Conservation (phyloP, 768 basidiomycete genomes). For the Auricularia sp. region DNA sequence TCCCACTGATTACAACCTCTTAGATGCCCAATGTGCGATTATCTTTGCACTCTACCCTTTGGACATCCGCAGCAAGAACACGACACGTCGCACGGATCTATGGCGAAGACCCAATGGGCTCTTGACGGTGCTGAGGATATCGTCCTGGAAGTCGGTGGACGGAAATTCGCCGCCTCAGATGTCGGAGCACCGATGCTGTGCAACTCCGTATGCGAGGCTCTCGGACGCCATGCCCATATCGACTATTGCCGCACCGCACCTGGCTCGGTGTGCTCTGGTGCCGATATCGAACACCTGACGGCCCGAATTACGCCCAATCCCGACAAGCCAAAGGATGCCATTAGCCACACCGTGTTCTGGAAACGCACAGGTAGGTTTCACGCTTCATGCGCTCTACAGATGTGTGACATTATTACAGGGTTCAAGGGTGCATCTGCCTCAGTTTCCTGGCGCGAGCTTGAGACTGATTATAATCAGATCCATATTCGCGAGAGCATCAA, state of each 20-base stretch:
- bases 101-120: conserved; percentile 48
- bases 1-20: neutral
- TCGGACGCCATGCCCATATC: conserved; percentile 49
- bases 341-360: conserved; percentile 49
- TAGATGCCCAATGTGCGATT: conserved; percentile 47
- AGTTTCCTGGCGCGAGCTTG: neutral
- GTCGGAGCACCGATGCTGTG: conserved; percentile 58
- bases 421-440: conserved; percentile 34
- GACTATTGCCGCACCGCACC: conserved; percentile 41
- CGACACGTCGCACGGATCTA: conserved; percentile 54
- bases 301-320: conserved; percentile 37
- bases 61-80: conserved; percentile 52
- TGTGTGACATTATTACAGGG: conserved; percentile 20
- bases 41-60: conserved; percentile 47
- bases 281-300: conserved; percentile 37
- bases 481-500: conserved; percentile 50
- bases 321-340: conserved; percentile 37
- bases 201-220: conserved; percentile 40
- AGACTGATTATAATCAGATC: conserved; percentile 27
- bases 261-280: conserved; percentile 27
- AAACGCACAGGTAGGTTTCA: conserved; percentile 39
- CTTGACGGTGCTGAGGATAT: conserved; percentile 42
- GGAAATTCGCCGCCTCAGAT: conserved; percentile 25
- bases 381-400: too few relatives aligned
- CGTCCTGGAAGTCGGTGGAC: conserved; percentile 42